These are phyloP conservation scores for Suhomyces canberraensis DNA, from an alignment of 805 yeast species.

Conservation along the genomic window DNA sequence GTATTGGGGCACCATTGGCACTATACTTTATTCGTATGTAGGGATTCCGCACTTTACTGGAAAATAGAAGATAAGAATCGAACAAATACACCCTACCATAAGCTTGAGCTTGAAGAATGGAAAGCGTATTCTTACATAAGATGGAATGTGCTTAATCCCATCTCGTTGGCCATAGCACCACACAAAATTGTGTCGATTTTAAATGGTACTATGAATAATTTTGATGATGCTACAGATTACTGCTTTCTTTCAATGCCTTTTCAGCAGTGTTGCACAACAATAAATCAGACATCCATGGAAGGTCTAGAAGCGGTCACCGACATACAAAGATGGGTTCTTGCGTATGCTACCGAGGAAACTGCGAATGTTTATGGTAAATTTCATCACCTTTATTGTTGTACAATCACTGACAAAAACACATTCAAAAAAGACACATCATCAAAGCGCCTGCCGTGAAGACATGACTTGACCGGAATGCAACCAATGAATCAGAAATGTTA, in stretches of 20 bases:
- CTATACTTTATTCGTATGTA: too few species aligned
- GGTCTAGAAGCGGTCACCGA: constrained; percentile 84
- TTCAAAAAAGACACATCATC: constrained; percentile 4
- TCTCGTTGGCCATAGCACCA: too few species aligned
- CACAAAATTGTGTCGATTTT: too few species aligned
- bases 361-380: constrained; percentile 80
- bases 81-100: too few species aligned
- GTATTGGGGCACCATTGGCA: too few species aligned
- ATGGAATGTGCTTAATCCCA: too few species aligned
- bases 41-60: too few species aligned
- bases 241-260: constrained; percentile 2
- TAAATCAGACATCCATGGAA: constrained; percentile 90
- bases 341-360: constrained; percentile 94
- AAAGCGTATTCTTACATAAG: too few species aligned
- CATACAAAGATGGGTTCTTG: constrained; percentile 78
- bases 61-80: too few species aligned
- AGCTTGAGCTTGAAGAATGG: too few species aligned
- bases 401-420: constrained; percentile 4
- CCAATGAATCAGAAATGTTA: constrained; percentile 55
- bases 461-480: background rate
- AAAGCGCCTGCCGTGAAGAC: background rate
- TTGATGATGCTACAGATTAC: too few species aligned
- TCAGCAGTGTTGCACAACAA: constrained; percentile 3
- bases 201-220: too few species aligned
- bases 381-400: constrained; percentile 56